Evolutionary conservation across 1,139 yeast genomes (phyloP).

Genomic region (Meyerozyma guilliermondii): DNA sequence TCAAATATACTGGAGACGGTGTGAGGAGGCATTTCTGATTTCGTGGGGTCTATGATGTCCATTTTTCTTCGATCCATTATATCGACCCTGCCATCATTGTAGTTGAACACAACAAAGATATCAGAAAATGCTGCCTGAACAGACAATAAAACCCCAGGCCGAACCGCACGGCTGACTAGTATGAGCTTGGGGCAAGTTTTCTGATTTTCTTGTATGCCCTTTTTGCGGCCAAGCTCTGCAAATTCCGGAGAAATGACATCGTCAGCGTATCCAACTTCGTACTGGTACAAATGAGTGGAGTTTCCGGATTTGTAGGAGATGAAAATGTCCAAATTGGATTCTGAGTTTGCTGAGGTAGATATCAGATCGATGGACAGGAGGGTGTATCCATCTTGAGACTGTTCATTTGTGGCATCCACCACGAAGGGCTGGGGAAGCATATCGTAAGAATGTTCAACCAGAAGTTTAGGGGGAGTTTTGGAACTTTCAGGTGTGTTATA

Average conservation of each 20-base stretch:
- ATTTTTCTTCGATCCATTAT: conserved; percentile 34
- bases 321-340: conserved; percentile 32
- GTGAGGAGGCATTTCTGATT: conserved; percentile 16
- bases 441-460: conserved; percentile 20
- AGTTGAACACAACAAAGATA: conserved; percentile 20
- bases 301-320: conserved; percentile 24
- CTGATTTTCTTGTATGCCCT: conserved; percentile 11
- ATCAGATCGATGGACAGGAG: conserved; percentile 33
- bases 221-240: conserved; percentile 26
- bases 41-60: conserved; percentile 13
- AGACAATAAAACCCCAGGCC: conserved; percentile 5
- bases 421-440: conserved; percentile 22
- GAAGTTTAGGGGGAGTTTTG: conserved; percentile 24
- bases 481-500: conserved; percentile 47
- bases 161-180: conserved; percentile 7
- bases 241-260: conserved; percentile 27
- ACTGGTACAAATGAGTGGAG: conserved; percentile 31
- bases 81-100: conserved; percentile 40
- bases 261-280: conserved; percentile 25
- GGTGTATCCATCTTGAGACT: background rate
- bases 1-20: conserved; percentile 47
- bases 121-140: conserved; percentile 22
- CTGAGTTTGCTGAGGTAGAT: conserved; percentile 35
- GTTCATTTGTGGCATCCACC: conserved; percentile 16
- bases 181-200: conserved; percentile 2